Evolutionary conservation across 2,329 filamentous ascomycete species (phyloP).

Genomic region (Colletotrichum sidae): DNA sequence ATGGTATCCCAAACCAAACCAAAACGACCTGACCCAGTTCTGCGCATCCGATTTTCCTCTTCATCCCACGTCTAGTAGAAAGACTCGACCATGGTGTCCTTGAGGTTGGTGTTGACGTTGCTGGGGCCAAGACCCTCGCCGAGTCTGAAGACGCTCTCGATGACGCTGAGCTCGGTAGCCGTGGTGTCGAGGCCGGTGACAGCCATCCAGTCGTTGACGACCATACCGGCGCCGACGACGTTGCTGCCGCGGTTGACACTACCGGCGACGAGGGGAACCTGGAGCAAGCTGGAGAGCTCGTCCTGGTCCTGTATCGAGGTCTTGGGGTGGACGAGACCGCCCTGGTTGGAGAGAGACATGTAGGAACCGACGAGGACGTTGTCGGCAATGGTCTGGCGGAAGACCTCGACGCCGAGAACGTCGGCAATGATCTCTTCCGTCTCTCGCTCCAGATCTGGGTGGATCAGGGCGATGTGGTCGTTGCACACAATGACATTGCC

Average conservation of each 20-base stretch:
- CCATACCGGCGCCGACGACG: constrained; percentile 97
- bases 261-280: constrained; percentile 95
- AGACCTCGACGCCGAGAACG: constrained; percentile 88
- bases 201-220: constrained; percentile 96
- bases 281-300: constrained; percentile 90
- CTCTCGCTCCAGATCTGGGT: constrained; percentile 96
- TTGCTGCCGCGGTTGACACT: constrained; percentile 92
- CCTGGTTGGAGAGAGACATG: constrained; percentile 96
- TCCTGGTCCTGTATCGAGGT: constrained; percentile 98
- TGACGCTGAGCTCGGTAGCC: constrained; percentile 93
- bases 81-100: constrained; percentile 98
- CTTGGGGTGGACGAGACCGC: constrained; percentile 96
- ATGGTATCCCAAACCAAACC: constrained; percentile 37
- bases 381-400: constrained; percentile 94
- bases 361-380: constrained; percentile 97
- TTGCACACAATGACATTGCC: constrained; percentile 98
- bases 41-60: constrained; percentile 1
- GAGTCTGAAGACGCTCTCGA: constrained; percentile 95
- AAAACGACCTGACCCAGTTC: constrained; percentile 29
- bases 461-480: constrained; percentile 95
- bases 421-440: constrained; percentile 99
- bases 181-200: constrained; percentile 94
- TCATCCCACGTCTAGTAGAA: constrained; percentile 77
- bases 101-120: constrained; percentile 85
- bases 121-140: constrained; percentile 86